Evolutionary conservation across 106 monocot species (phyloP), one percentile per base, ranked within the genome.

Genomic region (Dactylorhiza incarnata): DNA sequence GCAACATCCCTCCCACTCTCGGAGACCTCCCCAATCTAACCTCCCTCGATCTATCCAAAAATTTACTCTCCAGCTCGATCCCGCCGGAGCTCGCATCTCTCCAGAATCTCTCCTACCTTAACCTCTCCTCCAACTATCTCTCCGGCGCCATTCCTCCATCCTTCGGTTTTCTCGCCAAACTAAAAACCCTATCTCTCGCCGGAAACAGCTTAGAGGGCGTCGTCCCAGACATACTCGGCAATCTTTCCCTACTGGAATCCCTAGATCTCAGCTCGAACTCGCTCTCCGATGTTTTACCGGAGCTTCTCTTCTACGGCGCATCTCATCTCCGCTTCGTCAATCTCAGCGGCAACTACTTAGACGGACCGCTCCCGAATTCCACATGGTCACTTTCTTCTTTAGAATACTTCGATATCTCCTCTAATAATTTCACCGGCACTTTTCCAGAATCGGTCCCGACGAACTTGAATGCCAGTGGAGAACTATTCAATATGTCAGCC

Each of bases 401-500:
- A 46, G 43, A 65, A 22, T 7, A 73, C 48, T 14, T 87, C 11
- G 78, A 84, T 25, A 47, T 79, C 69, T 87, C 87, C 6, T 49
- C 52, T 24, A 87, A 87, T 73, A 81, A 72, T 29, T 61, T 87
- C 49, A 84, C 75, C 37, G 87, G 87, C 6, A 8, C 37, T 7
- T 54, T 91, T 26, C 85, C 88, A 3, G 58, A 83, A 15, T 62
- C 58, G 7, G 29, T 45, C 22, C 56, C 45, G 17, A 73, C n/a
- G 6, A 68, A 48, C 29, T 54, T 48, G 44, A 85, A 68, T 62
- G 62, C 56, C 24, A 74, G 25, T 48, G 80, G 14, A 15, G 67
- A 67, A 11, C 53, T 82, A 37, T 83, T 92, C 26, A 79, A 92
- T 54, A 14, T 92, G 23, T 89, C 95, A 0, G 72, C 78, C 61